Conservation (phyloP, 2,329 filamentous ascomycete species). For the Lachnellula arida region DNA sequence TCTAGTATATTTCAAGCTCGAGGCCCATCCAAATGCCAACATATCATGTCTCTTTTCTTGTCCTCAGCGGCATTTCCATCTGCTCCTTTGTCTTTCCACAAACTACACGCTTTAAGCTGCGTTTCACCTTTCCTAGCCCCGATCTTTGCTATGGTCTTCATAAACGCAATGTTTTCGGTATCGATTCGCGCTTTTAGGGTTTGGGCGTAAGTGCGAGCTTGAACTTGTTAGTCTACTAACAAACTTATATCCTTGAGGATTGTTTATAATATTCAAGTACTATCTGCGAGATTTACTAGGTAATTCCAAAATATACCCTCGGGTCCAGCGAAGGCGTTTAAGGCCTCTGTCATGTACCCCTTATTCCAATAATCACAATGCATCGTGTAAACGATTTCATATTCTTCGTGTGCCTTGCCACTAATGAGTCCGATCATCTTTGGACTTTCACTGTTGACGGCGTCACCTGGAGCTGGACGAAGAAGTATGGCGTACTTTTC, state of each 20-base stretch:
- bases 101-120: conserved; percentile 4
- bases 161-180: conserved; percentile 8
- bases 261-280: not conserved
- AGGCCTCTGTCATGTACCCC: conserved; percentile 19
- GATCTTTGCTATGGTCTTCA: conserved; percentile 9
- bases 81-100: conserved; percentile 6
- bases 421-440: conserved; percentile 17
- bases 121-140: conserved; percentile 2
- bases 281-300: conserved; percentile 5
- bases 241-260: not conserved
- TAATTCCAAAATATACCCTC: conserved; percentile 10
- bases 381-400: conserved; percentile 18
- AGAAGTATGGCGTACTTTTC: conserved; percentile 13
- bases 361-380: conserved; percentile 11
- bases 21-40: conserved; percentile 11
- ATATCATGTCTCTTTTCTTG: conserved; percentile 9
- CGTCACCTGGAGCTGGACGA: not conserved
- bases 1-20: too few species aligned
- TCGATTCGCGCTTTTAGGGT: conserved; percentile 11
- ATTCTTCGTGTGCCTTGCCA: conserved; percentile 7
- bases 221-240: too few species aligned
- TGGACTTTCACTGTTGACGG: not conserved
- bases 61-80: conserved; percentile 9
- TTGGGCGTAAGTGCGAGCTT: conserved; percentile 9
- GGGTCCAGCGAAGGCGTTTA: conserved; percentile 11